Base-by-base conservation (phyloP, 805 yeast genomes). In the Starmerella sirachaensis region DNA sequence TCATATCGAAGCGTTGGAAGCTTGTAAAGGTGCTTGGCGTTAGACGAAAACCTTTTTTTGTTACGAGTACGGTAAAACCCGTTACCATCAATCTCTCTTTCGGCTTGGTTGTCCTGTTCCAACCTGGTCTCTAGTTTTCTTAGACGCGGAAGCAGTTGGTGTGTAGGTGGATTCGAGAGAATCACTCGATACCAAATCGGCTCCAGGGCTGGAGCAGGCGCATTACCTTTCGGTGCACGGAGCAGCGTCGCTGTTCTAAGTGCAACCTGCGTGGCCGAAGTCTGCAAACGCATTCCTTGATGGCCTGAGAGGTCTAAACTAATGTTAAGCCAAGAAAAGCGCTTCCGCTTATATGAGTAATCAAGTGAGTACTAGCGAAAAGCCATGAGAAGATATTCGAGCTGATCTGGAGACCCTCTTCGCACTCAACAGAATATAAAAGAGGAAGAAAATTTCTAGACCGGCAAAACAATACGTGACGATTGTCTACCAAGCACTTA, bases 121-220 rank as follows among this genome's bases (percentile, higher is more conserved):
- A 41, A 43, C 33, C 41, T 42, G 11, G 31, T 27, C 26, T 54
- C 48, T 28, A 53, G 49, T 22, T 45, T 42, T 18, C 53, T 59
- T 22, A 65, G 47, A 40, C 65, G 63, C 47, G 68, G 72, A 38
- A 68, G 67, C 48, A 77, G 68, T 48, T 74, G 73, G 42, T 69
- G 69, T 29, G 70, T 64, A 24, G 97, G 97, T 27, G 96, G 96
- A 49, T 78, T 68, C 19, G 76, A 68, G 4, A 82, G 81, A 12
- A 91, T 84, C 5, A 81, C 88, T 46, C 77, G 75, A 59, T 69
- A 84, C 98, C 97, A 91, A 1, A 77, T 77, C 2, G 98, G 98
- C 52, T 79, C 78, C 22, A 68, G 60, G 22, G 59, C 65, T 32
- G 84, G 66, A 29, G 47, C 30, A 23, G 40, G 33, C 12, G 11